These are phyloP conservation scores for Plasmodium coatneyi DNA, from an alignment of 169 alveolate genomes.

Conservation along the genomic window DNA sequence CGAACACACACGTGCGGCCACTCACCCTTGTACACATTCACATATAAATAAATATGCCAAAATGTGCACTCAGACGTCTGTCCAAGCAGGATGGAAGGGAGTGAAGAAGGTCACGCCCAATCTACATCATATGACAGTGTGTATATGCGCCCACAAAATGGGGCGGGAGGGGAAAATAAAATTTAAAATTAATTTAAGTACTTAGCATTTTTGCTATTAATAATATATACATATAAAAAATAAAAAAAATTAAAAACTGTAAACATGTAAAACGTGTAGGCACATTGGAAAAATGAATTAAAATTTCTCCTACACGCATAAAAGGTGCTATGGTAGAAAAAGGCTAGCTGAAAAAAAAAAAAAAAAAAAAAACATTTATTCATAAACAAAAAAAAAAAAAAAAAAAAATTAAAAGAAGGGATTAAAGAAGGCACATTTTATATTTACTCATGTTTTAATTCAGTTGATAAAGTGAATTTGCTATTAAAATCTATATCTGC, in stretches of 20 bases:
- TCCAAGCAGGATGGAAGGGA: not conserved
- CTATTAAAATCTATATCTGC: not conserved
- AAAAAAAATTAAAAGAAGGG: not conserved
- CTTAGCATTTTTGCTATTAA: constrained; percentile 18
- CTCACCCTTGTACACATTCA: not conserved
- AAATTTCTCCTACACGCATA: not conserved
- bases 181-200: not conserved
- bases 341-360: not conserved
- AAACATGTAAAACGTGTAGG: not conserved
- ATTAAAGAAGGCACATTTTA: not conserved
- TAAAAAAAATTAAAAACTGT: not conserved
- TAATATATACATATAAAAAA: not conserved
- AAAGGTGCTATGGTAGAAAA: not conserved
- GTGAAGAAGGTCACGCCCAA: not conserved
- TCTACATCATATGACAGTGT: not conserved
- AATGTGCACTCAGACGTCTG: not conserved
- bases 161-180: not conserved
- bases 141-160: not conserved
- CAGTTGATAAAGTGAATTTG: not conserved
- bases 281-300: constrained; percentile 33
- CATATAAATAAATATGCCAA: not conserved
- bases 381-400: not conserved
- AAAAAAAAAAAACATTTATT: not conserved
- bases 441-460: not conserved
- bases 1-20: not conserved